phyloP scores from a whole-genome alignment of 23 red algal species.

The Porphyridium purpureum region DNA sequence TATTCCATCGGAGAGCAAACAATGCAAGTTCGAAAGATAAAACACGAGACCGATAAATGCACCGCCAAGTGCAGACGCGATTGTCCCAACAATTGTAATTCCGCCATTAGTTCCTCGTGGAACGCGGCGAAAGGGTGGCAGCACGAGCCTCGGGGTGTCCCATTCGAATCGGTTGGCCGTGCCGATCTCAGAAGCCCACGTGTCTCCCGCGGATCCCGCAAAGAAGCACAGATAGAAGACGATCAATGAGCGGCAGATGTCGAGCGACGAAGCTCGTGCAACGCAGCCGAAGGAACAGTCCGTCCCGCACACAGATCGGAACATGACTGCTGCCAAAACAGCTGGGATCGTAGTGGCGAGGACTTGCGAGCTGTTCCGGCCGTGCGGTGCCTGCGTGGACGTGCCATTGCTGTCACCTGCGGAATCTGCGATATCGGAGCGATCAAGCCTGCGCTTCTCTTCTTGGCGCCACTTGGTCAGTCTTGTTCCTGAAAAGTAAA shows the following conservation, averaged over 20 bases:
- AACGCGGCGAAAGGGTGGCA: conserved; percentile 11
- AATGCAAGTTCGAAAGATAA: conserved; percentile 9
- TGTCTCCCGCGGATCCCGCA: conserved; percentile 37
- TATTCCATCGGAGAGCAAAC: conserved; percentile 9
- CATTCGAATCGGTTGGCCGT: conserved; percentile 10
- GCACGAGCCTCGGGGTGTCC: conserved; percentile 10
- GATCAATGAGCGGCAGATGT: conserved; percentile 8
- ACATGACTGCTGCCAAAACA: conserved; percentile 3
- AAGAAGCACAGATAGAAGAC: conserved; percentile 27
- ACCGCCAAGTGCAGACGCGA: conserved; percentile 21
- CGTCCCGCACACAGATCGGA: too few species aligned
- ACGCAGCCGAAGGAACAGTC: conserved; percentile 1
- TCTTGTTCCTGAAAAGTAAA: conserved; percentile 20
- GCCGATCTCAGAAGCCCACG: conserved; percentile 36
- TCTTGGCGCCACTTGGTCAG: conserved; percentile 23
- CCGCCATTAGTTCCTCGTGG: conserved; percentile 45
- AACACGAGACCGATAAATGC: conserved; percentile 15
- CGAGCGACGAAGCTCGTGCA: too few species aligned
- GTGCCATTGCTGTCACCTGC: conserved; percentile 10
- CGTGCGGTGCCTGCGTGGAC: background rate
- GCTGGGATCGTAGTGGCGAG: conserved; percentile 16
- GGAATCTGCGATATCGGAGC: conserved; percentile 7
- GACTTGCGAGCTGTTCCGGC: conserved; percentile 18
- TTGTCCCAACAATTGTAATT: conserved; percentile 13
- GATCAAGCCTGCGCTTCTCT: too few species aligned